Conservation (phyloP, 371 early-diverging fungal genomes). For the Mortierella sp. region DNA sequence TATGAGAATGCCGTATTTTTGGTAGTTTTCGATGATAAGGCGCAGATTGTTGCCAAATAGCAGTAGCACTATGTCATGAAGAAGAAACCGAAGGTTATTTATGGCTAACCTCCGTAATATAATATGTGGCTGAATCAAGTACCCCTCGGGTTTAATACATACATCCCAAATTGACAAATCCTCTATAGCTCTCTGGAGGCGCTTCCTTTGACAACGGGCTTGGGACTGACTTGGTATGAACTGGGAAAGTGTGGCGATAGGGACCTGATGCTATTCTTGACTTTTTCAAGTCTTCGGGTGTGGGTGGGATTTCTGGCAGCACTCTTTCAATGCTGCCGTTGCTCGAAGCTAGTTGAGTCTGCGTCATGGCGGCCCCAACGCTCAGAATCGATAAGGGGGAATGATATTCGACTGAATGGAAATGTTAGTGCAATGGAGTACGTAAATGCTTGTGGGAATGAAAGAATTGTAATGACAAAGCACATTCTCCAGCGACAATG, state of each 20-base stretch:
- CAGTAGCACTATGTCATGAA: slow-evolving; percentile 70
- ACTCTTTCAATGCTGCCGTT: not conserved
- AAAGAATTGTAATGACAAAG: not conserved
- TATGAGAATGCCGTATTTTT: slow-evolving; percentile 90
- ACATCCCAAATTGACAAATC: slow-evolving; percentile 76
- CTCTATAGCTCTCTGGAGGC: slow-evolving; percentile 82
- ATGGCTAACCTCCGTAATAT: not conserved
- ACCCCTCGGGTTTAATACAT: slow-evolving; percentile 36
- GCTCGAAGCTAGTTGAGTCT: not conserved
- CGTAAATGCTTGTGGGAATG: slow-evolving; percentile 62
- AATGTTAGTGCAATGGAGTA: slow-evolving; percentile 72
- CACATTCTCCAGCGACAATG: not conserved
- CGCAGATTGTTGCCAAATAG: slow-evolving; percentile 88
- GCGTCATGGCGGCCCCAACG: not conserved
- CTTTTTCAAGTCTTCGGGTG: slow-evolving; percentile 24
- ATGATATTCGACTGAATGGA: slow-evolving; percentile 68
- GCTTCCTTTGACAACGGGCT: slow-evolving; percentile 84
- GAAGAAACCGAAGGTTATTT: not conserved
- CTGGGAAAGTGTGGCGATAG: slow-evolving; percentile 70
- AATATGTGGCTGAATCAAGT: not conserved
- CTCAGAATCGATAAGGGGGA: slow-evolving; percentile 27
- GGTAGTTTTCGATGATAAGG: slow-evolving; percentile 88
- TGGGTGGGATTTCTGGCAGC: slow-evolving; percentile 33
- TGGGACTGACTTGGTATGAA: slow-evolving; percentile 72
- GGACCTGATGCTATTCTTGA: slow-evolving; percentile 20